These are phyloP conservation scores for Rhizopogon sp. DNA, from an alignment of 768 basidiomycete genomes.

Conservation along the genomic window DNA sequence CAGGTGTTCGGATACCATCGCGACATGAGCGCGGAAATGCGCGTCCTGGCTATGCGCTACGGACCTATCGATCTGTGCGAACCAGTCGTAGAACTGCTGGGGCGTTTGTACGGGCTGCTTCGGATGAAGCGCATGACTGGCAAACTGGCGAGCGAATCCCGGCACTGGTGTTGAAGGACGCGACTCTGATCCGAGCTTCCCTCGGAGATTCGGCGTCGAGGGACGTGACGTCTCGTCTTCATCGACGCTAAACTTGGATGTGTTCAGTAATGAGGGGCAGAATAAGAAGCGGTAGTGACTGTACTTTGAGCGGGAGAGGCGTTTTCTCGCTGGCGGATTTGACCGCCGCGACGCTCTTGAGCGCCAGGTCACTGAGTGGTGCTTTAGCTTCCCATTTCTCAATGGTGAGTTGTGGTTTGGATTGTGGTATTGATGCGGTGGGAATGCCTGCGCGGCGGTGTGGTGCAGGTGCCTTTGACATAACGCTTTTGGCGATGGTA, in stretches of 20 bases:
- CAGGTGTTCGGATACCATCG: slow-evolving; percentile 69
- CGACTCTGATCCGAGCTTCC: slow-evolving; percentile 36
- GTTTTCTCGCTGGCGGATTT: slow-evolving; percentile 56
- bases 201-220: slow-evolving; percentile 31
- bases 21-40: slow-evolving; percentile 83
- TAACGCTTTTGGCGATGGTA: background rate
- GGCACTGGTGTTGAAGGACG: slow-evolving; percentile 41
- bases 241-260: slow-evolving; percentile 38
- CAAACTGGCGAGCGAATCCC: slow-evolving; percentile 12
- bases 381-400: slow-evolving; percentile 92
- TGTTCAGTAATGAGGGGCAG: slow-evolving; percentile 22
- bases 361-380: slow-evolving; percentile 66
- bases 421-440: slow-evolving; percentile 21
- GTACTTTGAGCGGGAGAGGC: slow-evolving; percentile 74
- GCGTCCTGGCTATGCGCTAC: slow-evolving; percentile 93
- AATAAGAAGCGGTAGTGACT: slow-evolving; percentile 9
- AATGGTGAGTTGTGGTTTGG: slow-evolving; percentile 51
- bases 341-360: slow-evolving; percentile 57
- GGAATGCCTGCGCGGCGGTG: slow-evolving; percentile 24
- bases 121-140: slow-evolving; percentile 61
- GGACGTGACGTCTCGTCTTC: slow-evolving; percentile 28
- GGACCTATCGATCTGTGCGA: slow-evolving; percentile 80
- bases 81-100: slow-evolving; percentile 98
- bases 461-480: background rate
- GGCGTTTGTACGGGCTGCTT: slow-evolving; percentile 80